Base-by-base conservation (phyloP, 2,329 filamentous ascomycete genomes). In the Neurospora sp. region DNA sequence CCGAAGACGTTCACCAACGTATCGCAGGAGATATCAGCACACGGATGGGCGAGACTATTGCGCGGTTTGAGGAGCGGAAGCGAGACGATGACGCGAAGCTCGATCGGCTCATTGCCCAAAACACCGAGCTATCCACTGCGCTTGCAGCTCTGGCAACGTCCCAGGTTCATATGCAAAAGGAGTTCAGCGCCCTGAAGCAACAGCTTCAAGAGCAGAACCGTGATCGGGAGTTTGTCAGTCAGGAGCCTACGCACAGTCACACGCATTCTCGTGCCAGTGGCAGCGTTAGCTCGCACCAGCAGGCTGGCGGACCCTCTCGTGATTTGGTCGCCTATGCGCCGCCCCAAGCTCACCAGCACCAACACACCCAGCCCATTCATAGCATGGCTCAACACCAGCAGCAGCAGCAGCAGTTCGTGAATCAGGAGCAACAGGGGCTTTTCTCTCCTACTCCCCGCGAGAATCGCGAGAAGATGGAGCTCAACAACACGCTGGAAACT, bases 91-190 rank as follows among this genome's bases (percentile, higher is more conserved):
- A 80, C 68, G 82, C 83, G 73, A 93, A 93, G 84, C 90, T 94
- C 70, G 88, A 91, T 69, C 87, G 92, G 75, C 84, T 95, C n/a
- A 85, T 89, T 8, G 84, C 85, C 15, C 85, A 92, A 38, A 88
- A 92, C 4, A 86, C 85, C 39, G 86, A 87, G 33, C 83, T 94
- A 70, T 87, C 89, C 2, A 87, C 90, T 72, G 92, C 89, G 65
- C 85, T 95, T 33, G 87, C 88, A 46, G 86, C 86, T 12, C 89
- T 95, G 89, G 89, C 89, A 5, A 81, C 87, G 5, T 85, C 86
- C 1, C 91, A 94, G 79, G 81, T 86, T 4, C 86, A 91, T 69
- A 88, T 93, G 73, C 91, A 93, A 78, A 85, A 85, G 57, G 86
- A 87, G 73, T 83, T 89, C 69, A 66, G 69, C 6, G 57, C 72